Evolutionary conservation across 352 stramenopile genomes (phyloP).

Genomic region (Phytophthora sp.): DNA sequence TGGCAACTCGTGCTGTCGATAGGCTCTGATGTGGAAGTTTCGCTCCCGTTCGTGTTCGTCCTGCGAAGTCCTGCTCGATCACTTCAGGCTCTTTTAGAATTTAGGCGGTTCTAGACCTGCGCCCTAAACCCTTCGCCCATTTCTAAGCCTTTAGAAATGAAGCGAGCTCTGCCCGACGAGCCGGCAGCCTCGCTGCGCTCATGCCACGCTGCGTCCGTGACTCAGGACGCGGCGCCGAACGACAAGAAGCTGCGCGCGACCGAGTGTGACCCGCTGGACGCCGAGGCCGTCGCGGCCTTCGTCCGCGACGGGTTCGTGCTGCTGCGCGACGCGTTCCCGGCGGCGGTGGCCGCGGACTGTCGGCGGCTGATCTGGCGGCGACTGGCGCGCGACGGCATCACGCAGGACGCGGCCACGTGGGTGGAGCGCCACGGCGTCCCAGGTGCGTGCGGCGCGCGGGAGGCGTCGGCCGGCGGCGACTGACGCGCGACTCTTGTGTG

Average conservation of each 20-base stretch:
- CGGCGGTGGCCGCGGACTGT: constrained; percentile 44
- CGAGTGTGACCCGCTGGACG: constrained; percentile 19
- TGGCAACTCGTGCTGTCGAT: too few relatives aligned
- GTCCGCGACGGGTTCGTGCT: constrained; percentile 76
- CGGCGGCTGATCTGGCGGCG: constrained; percentile 56
- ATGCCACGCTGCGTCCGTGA: too few relatives aligned
- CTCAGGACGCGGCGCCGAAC: not conserved
- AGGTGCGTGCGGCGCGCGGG: constrained; percentile 39
- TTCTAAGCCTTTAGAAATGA: constrained; percentile 14
- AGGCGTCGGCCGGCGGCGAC: too few relatives aligned
- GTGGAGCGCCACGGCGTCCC: constrained; percentile 63
- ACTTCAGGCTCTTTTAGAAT: too few relatives aligned
- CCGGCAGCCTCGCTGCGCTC: too few relatives aligned
- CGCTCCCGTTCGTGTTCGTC: too few relatives aligned
- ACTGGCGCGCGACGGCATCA: constrained; percentile 43
- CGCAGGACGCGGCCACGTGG: constrained; percentile 50
- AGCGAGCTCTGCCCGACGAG: constrained; percentile 3
- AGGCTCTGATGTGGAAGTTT: too few relatives aligned
- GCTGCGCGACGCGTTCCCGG: constrained; percentile 56
- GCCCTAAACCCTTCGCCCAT: too few relatives aligned
- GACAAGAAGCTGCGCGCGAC: constrained; percentile 26
- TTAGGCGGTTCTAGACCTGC: too few relatives aligned
- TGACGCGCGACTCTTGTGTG: too few relatives aligned
- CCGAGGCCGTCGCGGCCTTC: constrained; percentile 52
- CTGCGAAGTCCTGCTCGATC: too few relatives aligned